phyloP scores from a whole-genome alignment of 2,329 filamentous ascomycete genomes.

The Huntiella bhutanensis region DNA sequence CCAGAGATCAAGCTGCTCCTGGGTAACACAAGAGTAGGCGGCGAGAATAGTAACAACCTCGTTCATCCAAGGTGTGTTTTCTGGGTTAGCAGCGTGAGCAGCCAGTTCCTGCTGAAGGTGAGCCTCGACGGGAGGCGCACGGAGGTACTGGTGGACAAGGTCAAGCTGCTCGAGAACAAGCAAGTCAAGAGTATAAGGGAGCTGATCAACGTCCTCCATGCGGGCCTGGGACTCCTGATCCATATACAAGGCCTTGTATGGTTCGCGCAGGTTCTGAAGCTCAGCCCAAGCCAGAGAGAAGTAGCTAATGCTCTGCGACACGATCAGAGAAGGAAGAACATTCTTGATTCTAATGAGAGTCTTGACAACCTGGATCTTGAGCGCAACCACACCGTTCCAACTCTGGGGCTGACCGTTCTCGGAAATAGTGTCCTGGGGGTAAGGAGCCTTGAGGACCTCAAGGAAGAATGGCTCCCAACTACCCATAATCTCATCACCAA shows the following conservation, averaged over 20 bases:
- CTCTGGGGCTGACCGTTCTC: conserved; percentile 36
- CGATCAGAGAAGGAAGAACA: conserved; percentile 65
- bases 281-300: conserved; percentile 86
- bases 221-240: conserved; percentile 70
- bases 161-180: conserved; percentile 86
- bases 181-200: conserved; percentile 92
- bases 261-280: conserved; percentile 48
- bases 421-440: conserved; percentile 42
- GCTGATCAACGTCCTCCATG: conserved; percentile 69
- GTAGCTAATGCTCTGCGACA: conserved; percentile 62
- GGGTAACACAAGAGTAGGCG: conserved; percentile 73
- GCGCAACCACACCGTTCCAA: conserved; percentile 65
- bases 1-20: conserved; percentile 88
- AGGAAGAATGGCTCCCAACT: conserved; percentile 86
- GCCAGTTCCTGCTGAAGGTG: conserved; percentile 69
- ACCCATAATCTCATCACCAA: conserved; percentile 68
- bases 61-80: conserved; percentile 59
- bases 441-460: conserved; percentile 50
- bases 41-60: conserved; percentile 75
- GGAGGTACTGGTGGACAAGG: conserved; percentile 78
- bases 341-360: conserved; percentile 74
- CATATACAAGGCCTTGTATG: conserved; percentile 73
- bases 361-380: conserved; percentile 91
- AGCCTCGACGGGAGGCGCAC: conserved; percentile 70
- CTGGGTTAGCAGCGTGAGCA: conserved; percentile 32